Base-by-base conservation (phyloP, 129 eudicot species). In the Arctium minus region DNA sequence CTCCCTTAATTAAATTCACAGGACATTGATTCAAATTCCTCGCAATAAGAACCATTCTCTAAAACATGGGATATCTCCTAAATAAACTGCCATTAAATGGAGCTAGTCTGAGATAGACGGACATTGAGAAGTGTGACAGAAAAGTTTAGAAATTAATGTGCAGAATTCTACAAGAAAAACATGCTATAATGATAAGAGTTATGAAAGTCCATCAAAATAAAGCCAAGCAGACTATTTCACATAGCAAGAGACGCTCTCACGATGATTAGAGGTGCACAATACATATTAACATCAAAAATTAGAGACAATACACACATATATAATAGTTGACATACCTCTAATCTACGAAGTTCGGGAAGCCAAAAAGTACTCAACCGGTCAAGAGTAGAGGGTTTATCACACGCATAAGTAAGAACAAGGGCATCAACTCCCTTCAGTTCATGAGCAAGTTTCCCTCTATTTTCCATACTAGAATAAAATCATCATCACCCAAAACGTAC, bases 341-440 rank as follows among this genome's bases (percentile, higher is more conserved):
- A 84, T 72, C 88, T 71, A 17, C 96, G 88, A 82, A 91, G 89
- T 72, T 91, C 91, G 38, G 96, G 96, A 86, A 91, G 96, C 96
- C 96, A 91, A 73, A 81, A 88, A 35, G 86, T 84, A 82, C 93
- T 89, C 84, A 89, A 84, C 30, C 92, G 82, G 38, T 92, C 90
- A 73, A 92, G 91, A 65, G 96, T 89, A n/a, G 85, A 84, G 44
- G 86, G 89, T 44, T 84, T 75, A 85, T 92, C 96, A 82, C 96
- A 92, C 1, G 89, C 93, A 72, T 91, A 91, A 37, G 96, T 92
- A 10, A 92, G 89, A 75, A 89, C 90, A 64, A 89, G 90, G 17
- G 89, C 97, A 76, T 92, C 97, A 80, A 93, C 93, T 37, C 80
- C 85, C 82, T 48, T 88, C 74, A 89, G 82, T 70, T 92, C 97